phyloP scores from a whole-genome alignment of 352 stramenopile species.

The Globisporangium perplexum region DNA sequence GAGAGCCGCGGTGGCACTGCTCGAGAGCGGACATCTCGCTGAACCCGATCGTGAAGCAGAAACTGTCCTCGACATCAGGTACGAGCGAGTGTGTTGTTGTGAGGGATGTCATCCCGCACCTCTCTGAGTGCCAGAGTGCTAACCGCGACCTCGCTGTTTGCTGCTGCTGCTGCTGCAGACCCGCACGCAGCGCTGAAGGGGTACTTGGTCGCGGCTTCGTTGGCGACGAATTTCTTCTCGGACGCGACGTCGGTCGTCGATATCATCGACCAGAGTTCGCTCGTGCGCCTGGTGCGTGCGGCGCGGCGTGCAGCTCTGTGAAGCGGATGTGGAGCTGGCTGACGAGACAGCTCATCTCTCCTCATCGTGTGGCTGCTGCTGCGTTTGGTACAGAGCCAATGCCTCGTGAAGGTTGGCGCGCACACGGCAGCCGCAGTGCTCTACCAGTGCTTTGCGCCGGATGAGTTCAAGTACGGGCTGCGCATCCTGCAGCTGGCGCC shows the following conservation, averaged over 20 bases:
- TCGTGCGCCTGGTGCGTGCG: slow-evolving; percentile 65
- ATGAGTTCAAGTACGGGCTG: slow-evolving; percentile 80
- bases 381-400: slow-evolving; percentile 85
- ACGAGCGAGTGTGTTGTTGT: slow-evolving; percentile 6
- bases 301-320: too few relatives aligned
- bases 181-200: slow-evolving; percentile 54
- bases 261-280: slow-evolving; percentile 79
- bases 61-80: slow-evolving; percentile 56
- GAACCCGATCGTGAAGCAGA: slow-evolving; percentile 68
- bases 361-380: too few relatives aligned
- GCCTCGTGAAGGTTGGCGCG: slow-evolving; percentile 76
- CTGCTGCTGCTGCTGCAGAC: slow-evolving; percentile 47
- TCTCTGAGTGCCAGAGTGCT: slow-evolving; percentile 1
- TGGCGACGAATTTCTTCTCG: slow-evolving; percentile 81
- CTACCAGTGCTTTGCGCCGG: slow-evolving; percentile 75
- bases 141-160: neutral
- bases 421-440: slow-evolving; percentile 75
- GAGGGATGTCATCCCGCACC: slow-evolving; percentile 1
- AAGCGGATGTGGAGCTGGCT: too few relatives aligned
- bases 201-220: slow-evolving; percentile 68
- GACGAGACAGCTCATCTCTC: neutral
- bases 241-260: slow-evolving; percentile 65
- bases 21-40: slow-evolving; percentile 60
- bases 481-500: slow-evolving; percentile 71
- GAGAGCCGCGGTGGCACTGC: slow-evolving; percentile 79